Conservation (phyloP, 352 stramenopile species). For the Salisapilia sapeloensis region DNA sequence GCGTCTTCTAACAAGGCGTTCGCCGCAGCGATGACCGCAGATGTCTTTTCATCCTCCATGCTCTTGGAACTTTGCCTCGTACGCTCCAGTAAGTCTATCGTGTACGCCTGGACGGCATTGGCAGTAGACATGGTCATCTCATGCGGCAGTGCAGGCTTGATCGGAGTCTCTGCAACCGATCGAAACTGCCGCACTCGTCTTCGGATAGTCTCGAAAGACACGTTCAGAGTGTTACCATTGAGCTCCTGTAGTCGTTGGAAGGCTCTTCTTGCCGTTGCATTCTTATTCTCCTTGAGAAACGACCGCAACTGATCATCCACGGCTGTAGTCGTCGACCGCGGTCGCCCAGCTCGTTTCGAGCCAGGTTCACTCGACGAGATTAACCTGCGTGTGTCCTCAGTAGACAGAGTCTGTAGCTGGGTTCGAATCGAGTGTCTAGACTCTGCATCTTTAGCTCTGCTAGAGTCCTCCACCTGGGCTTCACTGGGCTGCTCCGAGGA, state of each 20-base stretch:
- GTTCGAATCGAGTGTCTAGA: neutral
- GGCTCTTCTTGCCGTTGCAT: slow-evolving; percentile 9
- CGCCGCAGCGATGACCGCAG: neutral
- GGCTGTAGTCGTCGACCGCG: slow-evolving; percentile 9
- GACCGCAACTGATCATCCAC: slow-evolving; percentile 13
- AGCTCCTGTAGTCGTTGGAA: slow-evolving; percentile 6
- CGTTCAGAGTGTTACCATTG: slow-evolving; percentile 5
- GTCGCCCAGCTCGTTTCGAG: slow-evolving; percentile 9
- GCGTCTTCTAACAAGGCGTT: neutral
- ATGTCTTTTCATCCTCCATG: slow-evolving; percentile 2
- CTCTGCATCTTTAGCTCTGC: neutral
- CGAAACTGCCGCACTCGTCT: slow-evolving; percentile 13
- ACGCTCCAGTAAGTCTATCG: neutral
- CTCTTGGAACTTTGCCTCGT: neutral
- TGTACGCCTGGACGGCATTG: neutral
- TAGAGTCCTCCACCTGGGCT: neutral
- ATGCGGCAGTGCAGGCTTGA: neutral
- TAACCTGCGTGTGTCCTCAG: neutral
- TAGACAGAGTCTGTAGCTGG: neutral
- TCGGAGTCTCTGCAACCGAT: neutral
- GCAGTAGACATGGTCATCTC: neutral
- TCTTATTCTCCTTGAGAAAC: slow-evolving; percentile 6
- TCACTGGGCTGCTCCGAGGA: slow-evolving; percentile 4
- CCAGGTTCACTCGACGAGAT: slow-evolving; percentile 2
- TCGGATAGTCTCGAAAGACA: slow-evolving; percentile 24